Evolutionary conservation across 192 early-diverging fungal species (phyloP).

Genomic region (Podila minutissima): DNA sequence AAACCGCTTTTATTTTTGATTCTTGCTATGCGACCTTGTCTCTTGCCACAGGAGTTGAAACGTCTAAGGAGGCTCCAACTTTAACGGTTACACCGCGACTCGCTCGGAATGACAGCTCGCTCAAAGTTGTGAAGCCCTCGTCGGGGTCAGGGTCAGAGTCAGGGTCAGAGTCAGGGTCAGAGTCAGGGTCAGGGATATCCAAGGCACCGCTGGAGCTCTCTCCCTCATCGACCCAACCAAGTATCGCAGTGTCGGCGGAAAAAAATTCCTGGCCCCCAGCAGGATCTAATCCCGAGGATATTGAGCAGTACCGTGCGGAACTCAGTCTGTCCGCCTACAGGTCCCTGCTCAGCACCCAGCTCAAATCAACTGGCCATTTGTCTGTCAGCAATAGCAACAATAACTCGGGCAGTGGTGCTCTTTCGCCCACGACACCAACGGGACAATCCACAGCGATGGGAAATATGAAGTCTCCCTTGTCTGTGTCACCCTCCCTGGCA

Average conservation of each 20-base stretch:
- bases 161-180: background rate
- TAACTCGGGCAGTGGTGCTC: background rate
- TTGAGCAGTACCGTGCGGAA: slow-evolving; percentile 47
- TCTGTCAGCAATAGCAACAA: background rate
- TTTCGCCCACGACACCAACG: background rate
- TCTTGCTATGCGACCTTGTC: too few species aligned
- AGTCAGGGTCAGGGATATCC: slow-evolving; percentile 2
- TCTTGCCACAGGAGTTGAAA: too few species aligned
- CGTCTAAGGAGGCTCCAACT: background rate
- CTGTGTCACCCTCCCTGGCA: background rate
- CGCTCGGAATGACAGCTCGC: slow-evolving; percentile 1
- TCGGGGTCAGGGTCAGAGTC: background rate
- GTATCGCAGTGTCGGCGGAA: slow-evolving; percentile 22
- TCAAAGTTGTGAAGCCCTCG: background rate
- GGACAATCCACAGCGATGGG: background rate
- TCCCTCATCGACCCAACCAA: slow-evolving; percentile 32
- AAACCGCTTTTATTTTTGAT: too few species aligned
- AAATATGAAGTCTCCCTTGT: background rate
- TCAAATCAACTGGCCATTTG: slow-evolving; percentile 17
- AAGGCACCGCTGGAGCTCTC: slow-evolving; percentile 24
- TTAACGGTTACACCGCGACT: slow-evolving; percentile 10
- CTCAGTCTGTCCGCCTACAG: slow-evolving; percentile 44
- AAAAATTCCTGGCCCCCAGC: slow-evolving; percentile 26
- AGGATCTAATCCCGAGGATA: slow-evolving; percentile 35
- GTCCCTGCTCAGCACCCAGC: slow-evolving; percentile 40